phyloP scores from a whole-genome alignment of 495 filamentous ascomycete species.

The Stereocaulon alpinum region DNA sequence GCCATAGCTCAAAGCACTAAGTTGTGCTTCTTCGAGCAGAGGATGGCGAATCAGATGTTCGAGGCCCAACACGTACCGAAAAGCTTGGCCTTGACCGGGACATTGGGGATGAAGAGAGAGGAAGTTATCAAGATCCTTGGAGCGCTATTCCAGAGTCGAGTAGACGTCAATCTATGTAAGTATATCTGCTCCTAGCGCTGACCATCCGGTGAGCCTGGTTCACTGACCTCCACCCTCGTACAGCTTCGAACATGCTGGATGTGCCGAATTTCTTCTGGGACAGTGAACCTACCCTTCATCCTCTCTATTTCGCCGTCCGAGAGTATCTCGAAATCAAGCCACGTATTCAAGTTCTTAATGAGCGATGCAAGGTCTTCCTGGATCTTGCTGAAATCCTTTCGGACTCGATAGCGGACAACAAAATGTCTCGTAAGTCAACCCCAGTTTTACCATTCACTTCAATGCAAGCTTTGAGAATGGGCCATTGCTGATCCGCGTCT shows the following conservation, averaged over 20 bases:
- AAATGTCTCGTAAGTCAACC: slow-evolving; percentile 60
- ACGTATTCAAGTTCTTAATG: slow-evolving; percentile 89
- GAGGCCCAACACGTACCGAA: slow-evolving; percentile 88
- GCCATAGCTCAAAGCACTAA: slow-evolving; percentile 97
- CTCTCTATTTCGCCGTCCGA: slow-evolving; percentile 86
- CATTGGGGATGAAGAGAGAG: slow-evolving; percentile 81
- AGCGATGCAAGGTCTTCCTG: slow-evolving; percentile 91
- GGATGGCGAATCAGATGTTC: slow-evolving; percentile 88
- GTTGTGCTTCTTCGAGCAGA: slow-evolving; percentile 90
- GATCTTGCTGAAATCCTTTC: slow-evolving; percentile 92
- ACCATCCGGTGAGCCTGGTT: not conserved
- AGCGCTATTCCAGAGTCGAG: slow-evolving; percentile 79
- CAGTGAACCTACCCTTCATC: slow-evolving; percentile 85
- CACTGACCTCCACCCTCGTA: slow-evolving; percentile 33
- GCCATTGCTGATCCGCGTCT: not conserved
- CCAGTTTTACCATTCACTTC: not conserved
- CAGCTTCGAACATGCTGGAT: slow-evolving; percentile 84
- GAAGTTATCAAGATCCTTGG: slow-evolving; percentile 91
- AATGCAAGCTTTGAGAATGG: not conserved
- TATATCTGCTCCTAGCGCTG: slow-evolving; percentile 12
- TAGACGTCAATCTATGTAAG: slow-evolving; percentile 97
- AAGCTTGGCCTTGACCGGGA: slow-evolving; percentile 74
- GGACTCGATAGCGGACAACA: slow-evolving; percentile 84
- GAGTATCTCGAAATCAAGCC: slow-evolving; percentile 97
- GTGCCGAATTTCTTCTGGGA: slow-evolving; percentile 99